Evolutionary conservation across 257 asterid genomes (phyloP).

Genomic region (Solanum tacnaense): DNA sequence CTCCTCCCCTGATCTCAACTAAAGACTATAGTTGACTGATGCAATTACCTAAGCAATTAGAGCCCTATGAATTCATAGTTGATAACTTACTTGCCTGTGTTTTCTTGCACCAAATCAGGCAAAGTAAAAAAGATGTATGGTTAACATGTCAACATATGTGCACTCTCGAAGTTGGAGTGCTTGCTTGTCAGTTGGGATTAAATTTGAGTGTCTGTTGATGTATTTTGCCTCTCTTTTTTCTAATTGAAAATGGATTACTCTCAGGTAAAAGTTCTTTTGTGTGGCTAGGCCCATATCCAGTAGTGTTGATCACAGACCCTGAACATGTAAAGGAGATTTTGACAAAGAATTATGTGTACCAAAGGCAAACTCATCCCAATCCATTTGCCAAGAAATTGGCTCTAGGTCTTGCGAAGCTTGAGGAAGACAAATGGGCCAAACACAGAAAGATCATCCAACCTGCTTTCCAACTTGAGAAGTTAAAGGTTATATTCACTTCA

Average conservation of each 20-base stretch:
- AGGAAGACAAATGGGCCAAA: constrained; percentile 49
- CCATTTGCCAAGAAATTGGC: constrained; percentile 25
- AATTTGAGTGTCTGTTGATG: not conserved
- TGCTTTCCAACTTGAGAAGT: constrained; percentile 46
- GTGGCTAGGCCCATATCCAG: constrained; percentile 54
- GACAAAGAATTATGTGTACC: constrained; percentile 15
- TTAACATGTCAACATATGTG: not conserved
- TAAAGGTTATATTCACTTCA: not conserved
- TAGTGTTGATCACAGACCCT: constrained; percentile 24
- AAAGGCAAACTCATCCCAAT: constrained; percentile 16
- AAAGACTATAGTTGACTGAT: not conserved
- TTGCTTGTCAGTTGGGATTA: not conserved
- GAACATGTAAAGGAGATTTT: constrained; percentile 37
- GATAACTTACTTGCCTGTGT: not conserved
- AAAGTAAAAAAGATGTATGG: not conserved
- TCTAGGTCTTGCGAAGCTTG: constrained; percentile 23
- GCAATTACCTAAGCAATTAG: not conserved
- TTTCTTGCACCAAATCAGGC: not conserved
- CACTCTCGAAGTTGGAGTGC: not conserved
- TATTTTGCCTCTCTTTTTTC: not conserved
- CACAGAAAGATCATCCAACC: constrained; percentile 50
- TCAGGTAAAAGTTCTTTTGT: constrained; percentile 34
- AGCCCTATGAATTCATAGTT: not conserved
- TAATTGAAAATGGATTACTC: not conserved
- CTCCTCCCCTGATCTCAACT: not conserved